These are phyloP conservation scores for Rhododendron williamsianum DNA, from an alignment of 148 eudicot genomes.

Conservation along the genomic window DNA sequence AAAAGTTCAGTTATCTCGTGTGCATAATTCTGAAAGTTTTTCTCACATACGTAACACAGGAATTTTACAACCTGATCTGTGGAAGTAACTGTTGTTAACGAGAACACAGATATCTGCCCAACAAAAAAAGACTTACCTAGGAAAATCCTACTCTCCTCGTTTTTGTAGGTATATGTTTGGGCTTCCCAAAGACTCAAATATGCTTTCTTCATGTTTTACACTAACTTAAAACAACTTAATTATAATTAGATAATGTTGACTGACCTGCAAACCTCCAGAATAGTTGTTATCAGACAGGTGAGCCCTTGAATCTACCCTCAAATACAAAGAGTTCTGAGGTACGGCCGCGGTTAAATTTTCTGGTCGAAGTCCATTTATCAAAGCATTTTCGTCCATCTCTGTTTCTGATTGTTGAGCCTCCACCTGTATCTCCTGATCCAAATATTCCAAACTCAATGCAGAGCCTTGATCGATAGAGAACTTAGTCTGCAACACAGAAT, in stretches of 20 bases:
- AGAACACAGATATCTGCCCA: neutral
- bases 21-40: neutral
- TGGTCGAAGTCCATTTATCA: neutral
- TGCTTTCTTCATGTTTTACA: neutral
- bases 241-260: neutral
- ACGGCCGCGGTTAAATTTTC: neutral
- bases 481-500: slow-evolving; percentile 28
- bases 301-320: neutral
- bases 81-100: neutral
- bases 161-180: neutral
- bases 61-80: neutral
- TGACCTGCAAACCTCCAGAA: slow-evolving; percentile 10
- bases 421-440: slow-evolving; percentile 6
- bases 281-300: neutral
- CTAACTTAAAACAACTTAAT: neutral
- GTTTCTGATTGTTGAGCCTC: slow-evolving; percentile 12
- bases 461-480: slow-evolving; percentile 22
- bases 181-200: neutral
- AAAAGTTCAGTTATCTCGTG: neutral
- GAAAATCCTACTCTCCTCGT: neutral
- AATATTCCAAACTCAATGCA: slow-evolving; percentile 3
- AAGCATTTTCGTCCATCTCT: slow-evolving; percentile 11
- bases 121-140: neutral
- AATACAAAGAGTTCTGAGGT: neutral
- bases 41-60: neutral